phyloP scores from a whole-genome alignment of 768 basidiomycete species.

The Mycena albidolilacea region DNA sequence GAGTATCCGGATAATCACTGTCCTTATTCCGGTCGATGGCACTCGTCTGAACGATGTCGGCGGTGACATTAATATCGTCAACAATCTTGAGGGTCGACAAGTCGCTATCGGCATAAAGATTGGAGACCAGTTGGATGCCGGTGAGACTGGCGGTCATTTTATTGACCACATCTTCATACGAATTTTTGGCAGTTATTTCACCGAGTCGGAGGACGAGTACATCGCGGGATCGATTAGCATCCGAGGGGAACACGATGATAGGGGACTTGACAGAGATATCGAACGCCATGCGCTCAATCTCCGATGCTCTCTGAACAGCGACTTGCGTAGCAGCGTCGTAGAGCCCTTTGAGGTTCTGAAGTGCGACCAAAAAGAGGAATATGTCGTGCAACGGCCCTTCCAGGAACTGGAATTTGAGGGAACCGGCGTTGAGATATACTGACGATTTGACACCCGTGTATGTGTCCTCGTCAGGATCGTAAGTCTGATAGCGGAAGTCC shows the following conservation, averaged over 20 bases:
- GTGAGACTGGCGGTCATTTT: slow-evolving; percentile 82
- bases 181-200: slow-evolving; percentile 88
- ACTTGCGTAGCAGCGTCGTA: slow-evolving; percentile 96
- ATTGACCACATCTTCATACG: slow-evolving; percentile 69
- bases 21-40: slow-evolving; percentile 68
- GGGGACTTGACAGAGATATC: slow-evolving; percentile 92
- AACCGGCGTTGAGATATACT: slow-evolving; percentile 87
- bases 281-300: slow-evolving; percentile 95
- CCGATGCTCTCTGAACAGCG: slow-evolving; percentile 93
- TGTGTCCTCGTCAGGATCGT: slow-evolving; percentile 77
- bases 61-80: slow-evolving; percentile 86
- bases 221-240: slow-evolving; percentile 74
- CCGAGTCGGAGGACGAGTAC: slow-evolving; percentile 87
- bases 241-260: slow-evolving; percentile 89
- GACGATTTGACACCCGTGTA: slow-evolving; percentile 89
- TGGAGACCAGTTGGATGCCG: slow-evolving; percentile 89
- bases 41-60: slow-evolving; percentile 76
- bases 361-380: slow-evolving; percentile 84
- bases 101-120: slow-evolving; percentile 64
- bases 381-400: slow-evolving; percentile 93
- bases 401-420: slow-evolving; percentile 90
- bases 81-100: slow-evolving; percentile 84
- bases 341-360: slow-evolving; percentile 92
- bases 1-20: slow-evolving; percentile 75
- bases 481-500: slow-evolving; percentile 94